Evolutionary conservation across 2,329 filamentous ascomycete species (phyloP), one percentile per base, ranked within the genome.

Genomic region (Phaeosphaeria sp.): DNA sequence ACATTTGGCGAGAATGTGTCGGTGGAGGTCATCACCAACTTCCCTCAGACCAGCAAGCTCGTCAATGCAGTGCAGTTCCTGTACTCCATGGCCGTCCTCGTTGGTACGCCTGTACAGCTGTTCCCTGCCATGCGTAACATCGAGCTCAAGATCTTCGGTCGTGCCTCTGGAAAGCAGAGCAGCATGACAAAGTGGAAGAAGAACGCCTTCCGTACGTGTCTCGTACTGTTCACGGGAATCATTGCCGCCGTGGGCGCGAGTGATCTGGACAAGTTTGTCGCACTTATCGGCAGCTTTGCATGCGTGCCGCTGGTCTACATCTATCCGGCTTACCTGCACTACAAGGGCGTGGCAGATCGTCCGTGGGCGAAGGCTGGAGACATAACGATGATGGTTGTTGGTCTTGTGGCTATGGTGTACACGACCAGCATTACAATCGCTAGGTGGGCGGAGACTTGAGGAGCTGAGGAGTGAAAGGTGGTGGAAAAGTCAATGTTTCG

Each of bases 301-400:
- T 92, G 90, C 65, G 88, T 92, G 53, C 90, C 90, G 15, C 76
- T 92, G 62, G 89, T 92, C 11, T 92, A 92, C 75, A 90, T 92
- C 57, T 92, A 92, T 70, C 90, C 90, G 44, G 84, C 90, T 0
- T 88, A 83, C 60, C 71, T 93, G 68, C 90, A 93, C 73, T 89
- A 87, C 76, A 87, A 83, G 67, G 89, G 87, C 4, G 82, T 89
- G 3, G 90, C 89, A 6, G 79, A 82, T 49, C 84, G 81, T n/a
- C 75, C 72, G 30, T 79, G 75, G 71, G 83, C 79, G 25, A 90
- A 87, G 77, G 72, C 76, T 2, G 80, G 85, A 4, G 90, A 93
- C 68, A 58, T 90, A 4, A 70, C 79, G 1, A 82, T 92, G 71
- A 88, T 92, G 78, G 73, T 81, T 0, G 64, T 91, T 18, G 90